A percentile compares a stretch with the other conserved stretches of the same genome.
These are phyloP conservation scores for Oenanthe sinensis DNA, from an alignment of 129 eudicot genomes.

Conservation along the genomic window DNA sequence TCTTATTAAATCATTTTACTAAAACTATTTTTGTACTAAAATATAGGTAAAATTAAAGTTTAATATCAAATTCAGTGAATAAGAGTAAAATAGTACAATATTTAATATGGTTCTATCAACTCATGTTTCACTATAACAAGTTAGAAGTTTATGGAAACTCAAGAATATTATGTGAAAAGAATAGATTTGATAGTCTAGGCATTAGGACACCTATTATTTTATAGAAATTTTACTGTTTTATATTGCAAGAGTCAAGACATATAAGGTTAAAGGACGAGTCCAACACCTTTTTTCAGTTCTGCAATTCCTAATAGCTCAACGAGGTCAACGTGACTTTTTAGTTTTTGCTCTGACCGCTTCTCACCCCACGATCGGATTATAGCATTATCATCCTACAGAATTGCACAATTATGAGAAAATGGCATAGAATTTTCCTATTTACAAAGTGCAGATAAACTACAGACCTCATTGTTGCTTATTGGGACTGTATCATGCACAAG, in stretches of 20 bases:
- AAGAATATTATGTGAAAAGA: too few relatives aligned
- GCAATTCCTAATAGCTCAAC: constrained; percentile 91
- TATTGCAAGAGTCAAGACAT: background rate
- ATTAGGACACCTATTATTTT: background rate
- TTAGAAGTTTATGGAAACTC: background rate
- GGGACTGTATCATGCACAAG: constrained; percentile 97
- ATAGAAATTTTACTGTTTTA: background rate
- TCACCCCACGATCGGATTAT: constrained; percentile 78
- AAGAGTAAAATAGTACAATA: too few relatives aligned
- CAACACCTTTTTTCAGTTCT: constrained; percentile 62
- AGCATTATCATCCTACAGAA: constrained; percentile 60
- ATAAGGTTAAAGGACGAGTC: background rate
- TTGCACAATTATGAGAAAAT: background rate
- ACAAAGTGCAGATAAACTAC: background rate
- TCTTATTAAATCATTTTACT: background rate
- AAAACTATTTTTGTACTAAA: background rate
- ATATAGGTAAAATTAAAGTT: background rate
- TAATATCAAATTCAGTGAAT: background rate
- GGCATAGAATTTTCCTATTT: background rate
- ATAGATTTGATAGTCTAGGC: background rate
- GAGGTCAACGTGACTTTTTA: constrained; percentile 84
- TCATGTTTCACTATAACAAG: background rate
- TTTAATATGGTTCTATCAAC: background rate
- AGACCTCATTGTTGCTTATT: constrained; percentile 75
- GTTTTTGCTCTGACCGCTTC: constrained; percentile 47